Conservation (phyloP, 2,329 filamentous ascomycete species). For the Trichoderma sp. region DNA sequence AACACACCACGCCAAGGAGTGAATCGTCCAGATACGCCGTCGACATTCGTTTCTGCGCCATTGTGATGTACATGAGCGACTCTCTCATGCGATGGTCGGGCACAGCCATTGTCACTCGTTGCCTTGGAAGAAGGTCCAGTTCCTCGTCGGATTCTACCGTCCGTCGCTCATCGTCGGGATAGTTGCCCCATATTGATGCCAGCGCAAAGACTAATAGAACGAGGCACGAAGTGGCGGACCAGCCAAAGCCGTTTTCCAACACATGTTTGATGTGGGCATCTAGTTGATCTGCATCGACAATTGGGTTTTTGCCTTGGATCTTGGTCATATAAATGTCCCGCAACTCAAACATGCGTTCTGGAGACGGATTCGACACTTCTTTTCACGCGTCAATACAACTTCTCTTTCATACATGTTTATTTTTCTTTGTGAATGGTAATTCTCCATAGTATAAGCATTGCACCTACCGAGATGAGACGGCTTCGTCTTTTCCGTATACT, state of each 20-base stretch:
- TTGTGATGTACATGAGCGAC: slow-evolving; percentile 9
- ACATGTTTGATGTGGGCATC: slow-evolving; percentile 3
- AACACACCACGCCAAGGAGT: neutral
- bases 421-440: neutral
- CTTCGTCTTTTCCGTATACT: slow-evolving; percentile 5
- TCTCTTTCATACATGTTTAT: too few relatives aligned
- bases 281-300: slow-evolving; percentile 9
- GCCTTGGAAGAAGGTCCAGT: neutral
- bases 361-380: neutral
- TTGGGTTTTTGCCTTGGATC: slow-evolving; percentile 7
- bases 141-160: neutral
- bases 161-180: slow-evolving; percentile 7
- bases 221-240: slow-evolving; percentile 2
- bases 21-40: slow-evolving; percentile 8
- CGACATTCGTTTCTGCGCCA: slow-evolving; percentile 15
- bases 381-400: neutral
- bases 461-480: slow-evolving; percentile 7
- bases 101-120: neutral
- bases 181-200: slow-evolving; percentile 10
- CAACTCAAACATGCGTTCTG: slow-evolving; percentile 12
- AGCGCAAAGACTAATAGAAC: slow-evolving; percentile 4
- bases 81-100: slow-evolving; percentile 12
- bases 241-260: slow-evolving; percentile 8
- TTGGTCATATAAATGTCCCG: slow-evolving; percentile 14
- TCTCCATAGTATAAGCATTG: neutral